phyloP scores from a whole-genome alignment of 306 rosid genomes.

The Medicago arabica region DNA sequence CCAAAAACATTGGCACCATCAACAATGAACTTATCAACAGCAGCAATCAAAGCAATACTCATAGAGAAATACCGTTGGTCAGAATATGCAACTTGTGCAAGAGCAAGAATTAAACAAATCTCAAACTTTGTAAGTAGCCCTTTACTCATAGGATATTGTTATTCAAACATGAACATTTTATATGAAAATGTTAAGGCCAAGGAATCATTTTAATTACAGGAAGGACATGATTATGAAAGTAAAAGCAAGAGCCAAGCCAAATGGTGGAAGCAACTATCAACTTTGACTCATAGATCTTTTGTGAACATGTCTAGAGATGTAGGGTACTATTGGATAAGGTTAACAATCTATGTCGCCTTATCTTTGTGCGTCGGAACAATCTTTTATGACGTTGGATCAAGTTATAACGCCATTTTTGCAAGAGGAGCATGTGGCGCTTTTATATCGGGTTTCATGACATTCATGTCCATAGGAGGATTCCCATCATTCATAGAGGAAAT shows the following conservation, averaged over 20 bases:
- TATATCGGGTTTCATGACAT: constrained; percentile 90
- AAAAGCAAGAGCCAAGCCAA: constrained; percentile 60
- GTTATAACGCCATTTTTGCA: constrained; percentile 69
- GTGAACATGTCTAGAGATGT: constrained; percentile 89
- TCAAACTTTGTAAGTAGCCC: constrained; percentile 44
- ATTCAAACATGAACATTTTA: not conserved
- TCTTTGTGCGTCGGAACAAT: constrained; percentile 79
- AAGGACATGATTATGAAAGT: constrained; percentile 51
- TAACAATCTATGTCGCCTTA: constrained; percentile 59
- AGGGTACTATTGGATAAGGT: constrained; percentile 94
- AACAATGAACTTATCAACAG: constrained; percentile 41
- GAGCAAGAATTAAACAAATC: constrained; percentile 50
- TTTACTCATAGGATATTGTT: not conserved
- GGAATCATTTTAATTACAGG: constrained; percentile 45
- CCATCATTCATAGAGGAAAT: constrained; percentile 96
- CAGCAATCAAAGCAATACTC: constrained; percentile 50
- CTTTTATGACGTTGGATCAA: constrained; percentile 67
- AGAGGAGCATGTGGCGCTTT: constrained; percentile 91
- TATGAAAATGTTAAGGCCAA: not conserved
- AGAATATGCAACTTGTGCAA: constrained; percentile 51
- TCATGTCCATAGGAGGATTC: constrained; percentile 95
- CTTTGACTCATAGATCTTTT: constrained; percentile 74
- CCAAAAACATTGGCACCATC: constrained; percentile 32
- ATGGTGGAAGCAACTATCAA: constrained; percentile 88
- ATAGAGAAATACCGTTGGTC: constrained; percentile 59